A percentile compares a stretch with the other conserved stretches of the same genome.
Evolutionary conservation across 768 basidiomycete genomes (phyloP).

Genomic region (Mycena floridula): DNA sequence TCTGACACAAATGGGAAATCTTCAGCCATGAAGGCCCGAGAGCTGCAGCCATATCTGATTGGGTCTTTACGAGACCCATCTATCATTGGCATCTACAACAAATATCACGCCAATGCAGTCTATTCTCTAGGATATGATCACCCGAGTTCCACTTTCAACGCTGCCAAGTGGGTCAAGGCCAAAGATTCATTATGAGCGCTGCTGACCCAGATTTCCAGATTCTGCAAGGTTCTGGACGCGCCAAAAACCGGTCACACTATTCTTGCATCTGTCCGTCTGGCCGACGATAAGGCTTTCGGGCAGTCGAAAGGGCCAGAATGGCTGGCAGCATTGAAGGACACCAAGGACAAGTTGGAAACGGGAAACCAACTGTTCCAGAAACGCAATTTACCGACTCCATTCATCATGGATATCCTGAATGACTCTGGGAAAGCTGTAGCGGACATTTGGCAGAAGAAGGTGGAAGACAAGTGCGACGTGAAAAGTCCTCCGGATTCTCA

Average conservation of each 20-base stretch:
- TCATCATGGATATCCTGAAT: conserved; percentile 24
- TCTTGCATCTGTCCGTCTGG: conserved; percentile 19
- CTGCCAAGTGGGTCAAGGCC: too few species aligned
- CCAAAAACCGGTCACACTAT: conserved; percentile 54
- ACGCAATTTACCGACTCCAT: conserved; percentile 10
- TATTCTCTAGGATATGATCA: conserved; percentile 49
- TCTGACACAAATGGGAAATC: conserved; percentile 15
- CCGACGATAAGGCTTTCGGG: conserved; percentile 20
- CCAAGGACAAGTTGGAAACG: not conserved
- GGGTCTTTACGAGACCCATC: conserved; percentile 38
- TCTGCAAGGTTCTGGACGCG: conserved; percentile 51
- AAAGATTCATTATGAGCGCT: too few species aligned
- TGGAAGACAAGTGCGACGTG: too few species aligned
- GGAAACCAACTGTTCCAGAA: conserved; percentile 8
- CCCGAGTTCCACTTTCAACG: conserved; percentile 37
- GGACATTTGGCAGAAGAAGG: conserved; percentile 7
- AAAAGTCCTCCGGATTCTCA: too few species aligned
- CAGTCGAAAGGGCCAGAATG: conserved; percentile 14
- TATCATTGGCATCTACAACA: conserved; percentile 49
- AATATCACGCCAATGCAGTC: conserved; percentile 48
- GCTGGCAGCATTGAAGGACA: conserved; percentile 11
- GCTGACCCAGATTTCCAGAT: conserved; percentile 30
- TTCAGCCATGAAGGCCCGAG: conserved; percentile 20
- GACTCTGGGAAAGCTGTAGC: conserved; percentile 9
- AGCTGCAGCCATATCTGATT: conserved; percentile 46